Evolutionary conservation across 2,329 filamentous ascomycete genomes (phyloP).

Genomic region (Zasmidium angulare): DNA sequence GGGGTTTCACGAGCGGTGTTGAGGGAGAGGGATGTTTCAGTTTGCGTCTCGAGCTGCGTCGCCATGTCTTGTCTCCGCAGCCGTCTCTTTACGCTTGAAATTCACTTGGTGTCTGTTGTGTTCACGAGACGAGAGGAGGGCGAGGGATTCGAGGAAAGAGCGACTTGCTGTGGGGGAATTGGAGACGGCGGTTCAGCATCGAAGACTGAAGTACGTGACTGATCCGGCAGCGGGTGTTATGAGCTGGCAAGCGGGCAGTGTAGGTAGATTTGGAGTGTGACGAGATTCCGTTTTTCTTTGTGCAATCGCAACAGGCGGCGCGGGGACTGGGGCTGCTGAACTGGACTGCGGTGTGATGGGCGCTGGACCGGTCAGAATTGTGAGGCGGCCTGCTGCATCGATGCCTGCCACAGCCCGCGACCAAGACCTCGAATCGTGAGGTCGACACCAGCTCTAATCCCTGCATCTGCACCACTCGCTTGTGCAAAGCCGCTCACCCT

Average conservation of each 20-base stretch:
- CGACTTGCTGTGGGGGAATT: background rate
- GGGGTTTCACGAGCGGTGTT: background rate
- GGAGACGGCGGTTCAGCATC: background rate
- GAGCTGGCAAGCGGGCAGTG: background rate
- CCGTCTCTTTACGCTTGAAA: background rate
- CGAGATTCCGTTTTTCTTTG: background rate
- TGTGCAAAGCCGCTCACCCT: too few relatives aligned
- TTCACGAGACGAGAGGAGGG: background rate
- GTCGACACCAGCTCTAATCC: too few relatives aligned
- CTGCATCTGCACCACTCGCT: too few relatives aligned
- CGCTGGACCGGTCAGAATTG: too few relatives aligned
- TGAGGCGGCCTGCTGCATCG: too few relatives aligned
- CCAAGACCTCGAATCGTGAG: too few relatives aligned
- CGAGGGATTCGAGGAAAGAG: background rate
- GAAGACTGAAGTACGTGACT: too few relatives aligned
- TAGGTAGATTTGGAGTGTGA: background rate
- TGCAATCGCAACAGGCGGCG: background rate
- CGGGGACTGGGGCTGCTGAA: background rate
- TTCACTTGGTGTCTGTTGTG: background rate
- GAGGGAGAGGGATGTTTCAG: conserved; percentile 1
- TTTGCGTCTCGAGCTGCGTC: conserved; percentile 19
- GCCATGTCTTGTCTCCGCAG: conserved; percentile 14
- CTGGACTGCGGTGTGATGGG: too few relatives aligned
- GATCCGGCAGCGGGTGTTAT: background rate
- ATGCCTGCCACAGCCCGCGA: too few relatives aligned